These are phyloP conservation scores for Kondoa subrosea DNA, from an alignment of 768 basidiomycete genomes.

Conservation along the genomic window DNA sequence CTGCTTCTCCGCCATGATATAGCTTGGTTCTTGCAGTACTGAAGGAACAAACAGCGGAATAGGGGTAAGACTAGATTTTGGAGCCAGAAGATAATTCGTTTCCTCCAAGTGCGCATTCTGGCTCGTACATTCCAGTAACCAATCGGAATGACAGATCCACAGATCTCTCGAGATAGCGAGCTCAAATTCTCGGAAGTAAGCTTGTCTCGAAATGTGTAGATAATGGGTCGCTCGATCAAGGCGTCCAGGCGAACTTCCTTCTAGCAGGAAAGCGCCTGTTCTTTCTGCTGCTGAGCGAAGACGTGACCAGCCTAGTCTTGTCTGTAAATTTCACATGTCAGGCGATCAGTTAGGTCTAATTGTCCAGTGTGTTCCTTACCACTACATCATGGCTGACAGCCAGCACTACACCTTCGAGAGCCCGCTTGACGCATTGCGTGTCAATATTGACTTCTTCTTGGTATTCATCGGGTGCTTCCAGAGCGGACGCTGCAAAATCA, in stretches of 20 bases:
- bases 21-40: no score
- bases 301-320: no score
- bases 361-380: no score
- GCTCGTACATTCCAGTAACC: neutral
- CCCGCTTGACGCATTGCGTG: no score
- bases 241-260: neutral
- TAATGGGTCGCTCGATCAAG: neutral
- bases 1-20: no score
- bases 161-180: neutral
- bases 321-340: no score
- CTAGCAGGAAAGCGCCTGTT: neutral
- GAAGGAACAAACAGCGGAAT: no score
- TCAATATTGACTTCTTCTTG: no score
- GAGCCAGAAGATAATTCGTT: neutral
- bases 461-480: neutral
- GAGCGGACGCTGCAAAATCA: neutral
- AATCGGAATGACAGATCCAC: neutral
- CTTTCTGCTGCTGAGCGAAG: neutral
- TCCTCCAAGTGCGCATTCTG: neutral
- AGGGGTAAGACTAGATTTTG: neutral
- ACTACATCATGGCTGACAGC: no score
- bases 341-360: no score
- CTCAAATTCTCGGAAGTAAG: neutral
- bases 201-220: neutral
- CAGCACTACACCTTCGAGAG: no score